These are phyloP conservation scores for Candida xiaguanensis DNA, from an alignment of 805 yeast species.

Conservation along the genomic window DNA sequence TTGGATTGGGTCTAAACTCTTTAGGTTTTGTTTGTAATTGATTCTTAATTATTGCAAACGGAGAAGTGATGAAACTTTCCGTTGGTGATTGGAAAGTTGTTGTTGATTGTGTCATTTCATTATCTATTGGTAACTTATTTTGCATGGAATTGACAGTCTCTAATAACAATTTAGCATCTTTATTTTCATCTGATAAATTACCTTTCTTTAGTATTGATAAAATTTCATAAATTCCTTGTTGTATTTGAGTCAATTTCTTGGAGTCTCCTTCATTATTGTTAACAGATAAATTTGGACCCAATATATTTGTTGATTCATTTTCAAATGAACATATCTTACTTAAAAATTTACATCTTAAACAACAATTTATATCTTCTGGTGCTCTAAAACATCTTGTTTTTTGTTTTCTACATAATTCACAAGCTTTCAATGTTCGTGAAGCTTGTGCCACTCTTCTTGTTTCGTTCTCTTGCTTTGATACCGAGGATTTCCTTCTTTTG, in stretches of 20 bases:
- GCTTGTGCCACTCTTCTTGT: slow-evolving; percentile 24
- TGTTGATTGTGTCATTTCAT: not conserved
- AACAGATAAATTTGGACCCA: not conserved
- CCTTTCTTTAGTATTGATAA: slow-evolving; percentile 21
- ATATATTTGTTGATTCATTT: not conserved
- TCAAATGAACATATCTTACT: slow-evolving; percentile 52
- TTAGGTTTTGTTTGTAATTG: slow-evolving; percentile 15
- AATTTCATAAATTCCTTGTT: slow-evolving; percentile 33
- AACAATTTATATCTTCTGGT: slow-evolving; percentile 40
- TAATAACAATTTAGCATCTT: slow-evolving; percentile 22
- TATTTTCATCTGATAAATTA: slow-evolving; percentile 6
- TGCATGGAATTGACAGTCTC: slow-evolving; percentile 27
- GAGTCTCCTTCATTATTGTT: not conserved
- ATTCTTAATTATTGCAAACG: slow-evolving; percentile 38
- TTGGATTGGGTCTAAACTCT: not conserved
- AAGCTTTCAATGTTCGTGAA: slow-evolving; percentile 49
- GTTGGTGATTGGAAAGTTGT: slow-evolving; percentile 4
- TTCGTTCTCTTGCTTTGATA: slow-evolving; percentile 3
- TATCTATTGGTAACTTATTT: slow-evolving; percentile 2
- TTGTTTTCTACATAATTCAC: slow-evolving; percentile 51
- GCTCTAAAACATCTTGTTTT: slow-evolving; percentile 63
- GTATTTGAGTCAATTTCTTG: slow-evolving; percentile 20
- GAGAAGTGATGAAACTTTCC: slow-evolving; percentile 35
- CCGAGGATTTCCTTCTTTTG: slow-evolving; percentile 1
- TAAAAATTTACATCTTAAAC: slow-evolving; percentile 57